These are phyloP conservation scores for Dorcoceras hygrometricum DNA, from an alignment of 257 asterid genomes.

Conservation along the genomic window DNA sequence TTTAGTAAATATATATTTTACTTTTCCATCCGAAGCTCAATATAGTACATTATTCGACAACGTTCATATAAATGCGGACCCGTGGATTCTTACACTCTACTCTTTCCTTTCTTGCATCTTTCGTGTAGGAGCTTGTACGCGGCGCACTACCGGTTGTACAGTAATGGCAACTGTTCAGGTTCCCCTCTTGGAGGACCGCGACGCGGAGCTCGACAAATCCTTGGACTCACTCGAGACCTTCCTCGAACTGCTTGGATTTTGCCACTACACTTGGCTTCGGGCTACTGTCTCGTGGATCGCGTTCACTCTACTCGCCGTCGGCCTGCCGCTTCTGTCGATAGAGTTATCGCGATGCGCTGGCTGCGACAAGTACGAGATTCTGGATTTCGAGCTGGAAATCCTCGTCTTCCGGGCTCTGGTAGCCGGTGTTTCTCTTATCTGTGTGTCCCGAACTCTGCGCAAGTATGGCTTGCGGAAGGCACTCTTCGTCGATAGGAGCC, in stretches of 20 bases:
- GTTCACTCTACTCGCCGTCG: slow-evolving; percentile 46
- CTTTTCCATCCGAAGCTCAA: too few species aligned
- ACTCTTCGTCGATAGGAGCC: slow-evolving; percentile 64
- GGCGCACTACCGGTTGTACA: slow-evolving; percentile 20
- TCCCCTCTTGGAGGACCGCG: slow-evolving; percentile 33
- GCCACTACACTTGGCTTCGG: slow-evolving; percentile 43
- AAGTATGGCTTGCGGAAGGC: slow-evolving; percentile 68
- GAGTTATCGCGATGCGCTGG: slow-evolving; percentile 39
- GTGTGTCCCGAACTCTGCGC: slow-evolving; percentile 60
- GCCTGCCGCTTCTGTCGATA: slow-evolving; percentile 44
- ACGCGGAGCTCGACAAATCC: slow-evolving; percentile 43
- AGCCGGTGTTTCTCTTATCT: slow-evolving; percentile 67
- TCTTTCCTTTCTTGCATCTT: not conserved
- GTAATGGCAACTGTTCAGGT: slow-evolving; percentile 35
- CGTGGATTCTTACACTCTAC: not conserved
- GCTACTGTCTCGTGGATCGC: slow-evolving; percentile 58
- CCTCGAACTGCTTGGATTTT: slow-evolving; percentile 59
- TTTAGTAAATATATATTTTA: too few species aligned
- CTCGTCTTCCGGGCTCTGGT: slow-evolving; percentile 48
- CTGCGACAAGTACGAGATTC: slow-evolving; percentile 61
- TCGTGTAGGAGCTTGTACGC: not conserved
- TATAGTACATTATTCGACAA: too few species aligned
- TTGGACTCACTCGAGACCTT: slow-evolving; percentile 42
- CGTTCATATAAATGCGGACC: not conserved
- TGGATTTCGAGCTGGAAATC: slow-evolving; percentile 56